Evolutionary conservation across 2,329 filamentous ascomycete genomes (phyloP), one percentile per base, ranked within the genome.

Genomic region (Pseudogymnoascus sp.): DNA sequence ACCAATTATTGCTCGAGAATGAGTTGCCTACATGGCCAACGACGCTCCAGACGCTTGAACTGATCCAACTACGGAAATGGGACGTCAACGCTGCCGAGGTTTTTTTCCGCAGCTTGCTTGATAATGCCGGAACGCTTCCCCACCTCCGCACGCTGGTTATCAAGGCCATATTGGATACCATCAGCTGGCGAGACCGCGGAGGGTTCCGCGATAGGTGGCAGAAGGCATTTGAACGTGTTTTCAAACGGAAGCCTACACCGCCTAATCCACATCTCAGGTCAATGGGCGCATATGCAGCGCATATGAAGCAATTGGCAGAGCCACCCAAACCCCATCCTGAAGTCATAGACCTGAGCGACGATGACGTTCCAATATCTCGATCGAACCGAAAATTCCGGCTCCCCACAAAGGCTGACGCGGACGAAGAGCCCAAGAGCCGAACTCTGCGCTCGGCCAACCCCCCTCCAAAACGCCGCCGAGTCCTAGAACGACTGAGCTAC

Each of bases 161-260:
- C 67, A 90, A 88, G 70, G 87, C 88, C 1, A 93, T 91, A 74
- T 79, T 97, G 59, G 86, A 93, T 70, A 83, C 86, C 53, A 86
- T 89, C 26, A 79, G 80, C 10, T 96, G 92, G 90, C 87, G 91
- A 65, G 85, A 91, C 71, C 85, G 93, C 44, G 89, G 89, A 16
- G 82, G 82, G n/a, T 87, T 97, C 70, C 84, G 93, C 40, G 85
- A 88, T 67, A 83, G 85, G 67, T 96, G 92, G 90, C 86, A 86
- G 60, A 79, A 82, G n/a, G 86, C 81, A 66, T 78, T 97, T 61
- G 82, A 86, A 63, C 80, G 78, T 11, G 81, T 91, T 2, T 93
- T 91, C 69, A 80, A 86, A 59, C 79, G 84, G 14, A 76, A 74
- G 1, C 74, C 73, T 14, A 67, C 75, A 19, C 72, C 79, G 35